Evolutionary conservation across 106 monocot species (phyloP).

Genomic region (Amphibolis antarctica): DNA sequence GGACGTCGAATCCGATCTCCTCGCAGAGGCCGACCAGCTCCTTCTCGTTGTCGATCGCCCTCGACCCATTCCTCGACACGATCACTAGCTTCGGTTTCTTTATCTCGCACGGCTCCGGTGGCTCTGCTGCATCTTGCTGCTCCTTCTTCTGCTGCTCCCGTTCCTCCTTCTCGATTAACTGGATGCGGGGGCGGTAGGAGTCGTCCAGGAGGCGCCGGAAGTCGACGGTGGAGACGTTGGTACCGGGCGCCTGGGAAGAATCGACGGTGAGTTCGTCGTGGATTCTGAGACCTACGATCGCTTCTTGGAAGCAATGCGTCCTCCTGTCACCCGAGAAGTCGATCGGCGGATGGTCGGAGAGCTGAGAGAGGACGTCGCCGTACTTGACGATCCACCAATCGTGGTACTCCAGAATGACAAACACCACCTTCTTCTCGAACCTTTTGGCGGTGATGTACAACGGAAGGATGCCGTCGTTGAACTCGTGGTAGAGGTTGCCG

Average conservation of each 20-base stretch:
- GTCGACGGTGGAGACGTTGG: constrained; percentile 24
- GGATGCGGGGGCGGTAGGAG: constrained; percentile 34
- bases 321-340: constrained; percentile 49
- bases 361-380: constrained; percentile 36
- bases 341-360: constrained; percentile 50
- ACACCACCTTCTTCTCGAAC: constrained; percentile 35
- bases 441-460: constrained; percentile 62
- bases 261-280: constrained; percentile 64
- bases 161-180: constrained; percentile 6
- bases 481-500: constrained; percentile 94
- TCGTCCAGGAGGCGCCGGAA: constrained; percentile 45
- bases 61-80: constrained; percentile 50
- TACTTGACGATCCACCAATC: constrained; percentile 81
- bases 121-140: background rate
- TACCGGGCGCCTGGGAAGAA: constrained; percentile 3
- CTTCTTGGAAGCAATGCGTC: constrained; percentile 72
- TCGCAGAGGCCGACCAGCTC: constrained; percentile 32
- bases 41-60: constrained; percentile 53
- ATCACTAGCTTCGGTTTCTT: constrained; percentile 42
- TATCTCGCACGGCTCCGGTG: background rate
- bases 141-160: background rate
- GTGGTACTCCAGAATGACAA: constrained; percentile 63
- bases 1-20: constrained; percentile 38
- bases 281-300: constrained; percentile 56
- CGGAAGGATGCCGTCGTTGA: constrained; percentile 87